A percentile compares a stretch with the other conserved stretches of the same genome.
Conservation (phyloP, 2,329 filamentous ascomycete species). For the Diaporthe ampelina region DNA sequence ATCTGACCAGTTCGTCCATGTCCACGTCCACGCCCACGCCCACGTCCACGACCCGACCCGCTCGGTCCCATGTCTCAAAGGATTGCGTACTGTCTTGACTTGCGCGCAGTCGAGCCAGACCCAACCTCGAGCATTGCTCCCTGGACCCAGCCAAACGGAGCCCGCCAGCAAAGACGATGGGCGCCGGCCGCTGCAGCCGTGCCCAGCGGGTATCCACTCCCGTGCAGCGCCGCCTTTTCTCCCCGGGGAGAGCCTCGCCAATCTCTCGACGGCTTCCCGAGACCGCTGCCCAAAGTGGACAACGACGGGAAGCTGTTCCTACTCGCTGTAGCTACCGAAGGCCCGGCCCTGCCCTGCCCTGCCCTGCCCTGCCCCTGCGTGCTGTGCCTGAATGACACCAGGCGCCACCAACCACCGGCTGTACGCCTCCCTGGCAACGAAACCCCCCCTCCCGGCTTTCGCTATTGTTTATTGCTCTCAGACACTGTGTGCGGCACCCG, state of each 20-base stretch:
- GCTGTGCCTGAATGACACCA: neutral
- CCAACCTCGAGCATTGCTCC: neutral
- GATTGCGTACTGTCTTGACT: slow-evolving; percentile 1
- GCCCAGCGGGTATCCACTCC: slow-evolving; percentile 29
- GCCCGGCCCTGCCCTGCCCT: too few species aligned
- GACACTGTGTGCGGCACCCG: slow-evolving; percentile 24
- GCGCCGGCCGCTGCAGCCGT: slow-evolving; percentile 22
- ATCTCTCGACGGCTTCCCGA: slow-evolving; percentile 24
- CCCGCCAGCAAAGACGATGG: slow-evolving; percentile 29
- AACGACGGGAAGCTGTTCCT: neutral
- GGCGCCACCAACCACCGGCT: neutral
- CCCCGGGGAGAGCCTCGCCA: slow-evolving; percentile 18
- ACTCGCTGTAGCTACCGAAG: slow-evolving; percentile 12
- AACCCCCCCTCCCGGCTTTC: neutral
- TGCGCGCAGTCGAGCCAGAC: neutral
- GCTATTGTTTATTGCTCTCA: slow-evolving; percentile 8
- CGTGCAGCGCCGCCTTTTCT: slow-evolving; percentile 3
- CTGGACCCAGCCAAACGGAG: slow-evolving; percentile 30
- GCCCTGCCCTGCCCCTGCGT: too few species aligned
- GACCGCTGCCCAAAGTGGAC: slow-evolving; percentile 18
- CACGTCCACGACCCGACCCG: slow-evolving; percentile 15
- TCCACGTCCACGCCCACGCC: neutral
- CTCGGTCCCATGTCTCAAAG: neutral
- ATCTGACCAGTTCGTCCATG: neutral
- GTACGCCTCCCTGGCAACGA: neutral